These are phyloP conservation scores for Mallotus repandus DNA, from an alignment of 441 rosid species.

Conservation along the genomic window DNA sequence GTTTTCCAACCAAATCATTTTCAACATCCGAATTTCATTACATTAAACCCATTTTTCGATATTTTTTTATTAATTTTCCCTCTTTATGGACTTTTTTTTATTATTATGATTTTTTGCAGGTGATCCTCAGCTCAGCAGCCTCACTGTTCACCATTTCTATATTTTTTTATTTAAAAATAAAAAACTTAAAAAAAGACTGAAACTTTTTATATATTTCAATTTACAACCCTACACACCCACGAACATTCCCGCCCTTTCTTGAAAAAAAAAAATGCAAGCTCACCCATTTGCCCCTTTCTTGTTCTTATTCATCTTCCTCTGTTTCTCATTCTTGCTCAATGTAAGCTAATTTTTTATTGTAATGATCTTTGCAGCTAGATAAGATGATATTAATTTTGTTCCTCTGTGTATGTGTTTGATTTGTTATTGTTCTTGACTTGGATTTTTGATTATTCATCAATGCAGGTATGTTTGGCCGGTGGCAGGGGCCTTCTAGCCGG, in stretches of 20 bases:
- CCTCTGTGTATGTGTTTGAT: neutral
- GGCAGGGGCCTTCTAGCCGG: slow-evolving; percentile 24
- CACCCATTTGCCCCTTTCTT: slow-evolving; percentile 22
- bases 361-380: neutral
- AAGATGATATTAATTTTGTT: neutral
- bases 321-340: slow-evolving; percentile 21
- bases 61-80: neutral
- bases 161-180: neutral
- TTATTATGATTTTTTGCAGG: neutral
- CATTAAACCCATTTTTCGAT: neutral
- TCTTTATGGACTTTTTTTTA: neutral
- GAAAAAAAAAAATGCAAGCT: slow-evolving; percentile 22
- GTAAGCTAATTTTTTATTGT: slow-evolving; percentile 30
- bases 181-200: neutral
- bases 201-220: slow-evolving; percentile 13
- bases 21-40: too few relatives aligned
- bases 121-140: neutral
- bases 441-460: slow-evolving; percentile 26
- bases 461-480: slow-evolving; percentile 51
- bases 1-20: too few relatives aligned
- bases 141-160: neutral
- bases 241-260: slow-evolving; percentile 25
- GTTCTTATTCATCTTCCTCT: slow-evolving; percentile 8
- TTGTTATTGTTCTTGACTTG: neutral
- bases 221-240: slow-evolving; percentile 27